Percentiles rank a stretch among this genome's conserved stretches.
These are phyloP conservation scores for Trichoderma koningiopsis DNA, from an alignment of 2,329 filamentous ascomycete genomes.

Conservation along the genomic window DNA sequence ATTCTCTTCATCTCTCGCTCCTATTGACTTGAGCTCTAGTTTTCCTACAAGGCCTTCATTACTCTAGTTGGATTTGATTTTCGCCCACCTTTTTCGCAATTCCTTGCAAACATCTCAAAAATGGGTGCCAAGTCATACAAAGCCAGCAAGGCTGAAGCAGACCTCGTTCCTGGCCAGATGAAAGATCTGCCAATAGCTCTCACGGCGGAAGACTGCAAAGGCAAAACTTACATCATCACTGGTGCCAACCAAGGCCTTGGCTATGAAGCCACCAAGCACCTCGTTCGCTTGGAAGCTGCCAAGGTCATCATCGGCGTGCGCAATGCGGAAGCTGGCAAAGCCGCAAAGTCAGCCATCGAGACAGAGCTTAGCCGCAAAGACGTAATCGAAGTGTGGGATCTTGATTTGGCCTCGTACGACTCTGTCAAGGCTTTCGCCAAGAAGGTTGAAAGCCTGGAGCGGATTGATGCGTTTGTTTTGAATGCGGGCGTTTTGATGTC, in stretches of 20 bases:
- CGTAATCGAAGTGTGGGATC: constrained; percentile 46
- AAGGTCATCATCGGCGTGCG: constrained; percentile 49
- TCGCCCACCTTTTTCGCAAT: not conserved
- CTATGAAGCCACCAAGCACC: constrained; percentile 46
- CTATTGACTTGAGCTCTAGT: no score
- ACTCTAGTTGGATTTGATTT: not conserved
- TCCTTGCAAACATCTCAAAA: not conserved
- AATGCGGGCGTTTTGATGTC: constrained; percentile 41
- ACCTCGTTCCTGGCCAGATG: constrained; percentile 5
- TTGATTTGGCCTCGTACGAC: constrained; percentile 47
- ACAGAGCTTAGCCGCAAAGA: constrained; percentile 31
- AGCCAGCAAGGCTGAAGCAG: not conserved
- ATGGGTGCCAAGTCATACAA: not conserved
- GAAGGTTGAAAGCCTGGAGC: constrained; percentile 35
- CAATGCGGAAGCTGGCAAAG: constrained; percentile 43
- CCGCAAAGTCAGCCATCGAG: constrained; percentile 43
- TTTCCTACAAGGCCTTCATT: not conserved
- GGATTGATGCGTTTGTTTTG: constrained; percentile 47
- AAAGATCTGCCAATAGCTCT: constrained; percentile 13
- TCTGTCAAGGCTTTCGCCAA: constrained; percentile 42
- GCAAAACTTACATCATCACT: constrained; percentile 41
- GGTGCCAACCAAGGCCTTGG: constrained; percentile 48
- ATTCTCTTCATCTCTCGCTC: not conserved
- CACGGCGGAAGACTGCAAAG: constrained; percentile 3
- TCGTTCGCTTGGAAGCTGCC: constrained; percentile 42